Base-by-base conservation (phyloP, 2,329 filamentous ascomycete species). In the Ophiosphaerella narmari region DNA sequence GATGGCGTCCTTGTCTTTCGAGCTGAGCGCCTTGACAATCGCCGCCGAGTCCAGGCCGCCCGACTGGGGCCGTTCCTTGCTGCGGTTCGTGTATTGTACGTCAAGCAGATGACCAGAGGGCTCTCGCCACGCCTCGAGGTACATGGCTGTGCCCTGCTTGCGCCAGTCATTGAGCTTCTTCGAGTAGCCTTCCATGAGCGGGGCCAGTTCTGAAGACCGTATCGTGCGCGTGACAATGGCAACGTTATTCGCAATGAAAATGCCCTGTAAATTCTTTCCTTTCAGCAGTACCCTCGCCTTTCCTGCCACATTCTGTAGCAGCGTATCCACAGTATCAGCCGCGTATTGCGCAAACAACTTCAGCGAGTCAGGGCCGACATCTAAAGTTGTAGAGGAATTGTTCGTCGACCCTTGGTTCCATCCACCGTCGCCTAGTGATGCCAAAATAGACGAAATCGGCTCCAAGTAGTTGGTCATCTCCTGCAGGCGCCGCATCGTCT, bases 1-100 rank as follows among this genome's bases (percentile, higher is more conserved):
- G 75, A 97, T 96, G 50, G 86, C 87, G 70, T 99, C 94, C 74
- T 93, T 95, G 69, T 99, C 94, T 72, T 96, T 97, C 65, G 87
- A 91, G 39, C 84, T 86, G 3, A 97, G 79, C 1, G 84, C 84
- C 74, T 96, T 96, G 52, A 97, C 80, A 50, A 97, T 89, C 0
- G 88, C 88, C 13, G 86, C 86, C 2, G 90, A 94, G 72, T 97
- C 92, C 39, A 86, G 60, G 8, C 73, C 71, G n/a, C 83, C 84
- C 23, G 85, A 85, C 62, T 76, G 49, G 12, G 91, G 90, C 14
- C 91, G 86, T 43, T 85, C 75, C 41, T 75, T 75, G 31, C 45
- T 60, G 33, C 90, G 87, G 68, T 86, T 94, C 0, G 93, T 97
- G 75, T 96, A 92, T 59, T 95, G 92, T 14, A 93, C 90, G 69